Base-by-base conservation (phyloP, 2,329 filamentous ascomycete genomes). In the Waltergamsia citrina region DNA sequence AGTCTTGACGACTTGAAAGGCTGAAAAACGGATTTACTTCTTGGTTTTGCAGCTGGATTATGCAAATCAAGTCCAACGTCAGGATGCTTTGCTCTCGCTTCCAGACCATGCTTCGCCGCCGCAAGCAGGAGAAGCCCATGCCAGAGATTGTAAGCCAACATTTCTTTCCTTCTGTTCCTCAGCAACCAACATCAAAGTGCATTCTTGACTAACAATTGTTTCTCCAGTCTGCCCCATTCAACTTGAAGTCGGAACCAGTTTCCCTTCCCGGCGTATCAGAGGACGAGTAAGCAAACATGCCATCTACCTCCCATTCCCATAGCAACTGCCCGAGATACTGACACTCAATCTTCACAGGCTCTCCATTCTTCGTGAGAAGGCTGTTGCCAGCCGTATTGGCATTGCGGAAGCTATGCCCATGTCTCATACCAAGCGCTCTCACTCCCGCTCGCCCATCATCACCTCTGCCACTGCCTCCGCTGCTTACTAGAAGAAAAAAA, bases 141-240 rank as follows among this genome's bases (percentile, higher is more conserved):
- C 38, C 65, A 11, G 56, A 67, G 34, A 73, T 73, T 49, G 67
- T 71, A 48, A 41, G 65, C 46, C n/a, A 6, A 5, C 15, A 10
- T 9, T 11, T 32, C 14, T 29, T 28, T 30, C 7, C 29, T 5
- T 14, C 6, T 18, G 8, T 20, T n/a, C 29, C 27, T 35, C 17
- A 17, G 32, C 32, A 11, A 25, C 26, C 20, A 25, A 18, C 16
- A 21, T 28, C 17, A 14, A 19, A 3, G 15, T 15, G 16, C 10
- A 16, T 7, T 34, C 23, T 20, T 36, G 7, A 18, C 29, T 12
- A 25, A 14, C 23, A 21, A 23, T n/a, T 17, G 32, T n/a, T 27
- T n/a, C 17, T 28, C n/a, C 39, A 77, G 73, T 76, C 71, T 32
- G 64, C 65, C 8, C 74, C 74, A 0, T 78, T 72, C 53, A 62